These are phyloP conservation scores for Artemisia tridentata DNA, from an alignment of 129 eudicot genomes.

Conservation along the genomic window DNA sequence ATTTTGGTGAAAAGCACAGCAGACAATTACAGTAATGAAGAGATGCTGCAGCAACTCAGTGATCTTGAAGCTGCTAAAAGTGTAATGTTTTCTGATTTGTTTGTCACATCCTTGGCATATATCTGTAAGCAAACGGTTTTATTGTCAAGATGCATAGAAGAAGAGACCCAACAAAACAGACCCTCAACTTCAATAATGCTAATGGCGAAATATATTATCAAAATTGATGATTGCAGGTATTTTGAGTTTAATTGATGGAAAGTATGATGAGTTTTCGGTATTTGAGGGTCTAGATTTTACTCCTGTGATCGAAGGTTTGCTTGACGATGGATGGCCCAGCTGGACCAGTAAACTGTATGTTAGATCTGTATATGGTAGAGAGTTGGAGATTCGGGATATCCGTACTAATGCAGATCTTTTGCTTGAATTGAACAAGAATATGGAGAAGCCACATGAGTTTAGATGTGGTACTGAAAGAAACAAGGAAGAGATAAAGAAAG, in stretches of 20 bases:
- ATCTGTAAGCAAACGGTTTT: neutral
- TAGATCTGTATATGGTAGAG: neutral
- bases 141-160: neutral
- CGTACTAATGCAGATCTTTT: neutral
- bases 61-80: neutral
- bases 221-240: neutral
- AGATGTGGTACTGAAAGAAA: neutral
- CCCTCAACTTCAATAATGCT: neutral
- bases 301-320: no score
- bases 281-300: no score
- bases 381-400: neutral
- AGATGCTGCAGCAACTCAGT: conserved; percentile 13
- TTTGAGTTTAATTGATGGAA: neutral
- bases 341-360: no score
- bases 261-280: no score
- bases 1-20: conserved; percentile 11
- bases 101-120: neutral
- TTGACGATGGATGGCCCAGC: no score
- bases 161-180: neutral
- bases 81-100: neutral
- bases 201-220: conserved; percentile 14
- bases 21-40: conserved; percentile 5
- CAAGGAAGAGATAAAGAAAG: neutral
- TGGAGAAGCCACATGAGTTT: neutral
- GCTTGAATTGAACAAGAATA: neutral